A percentile compares a stretch with the other conserved stretches of the same genome.
Evolutionary conservation across 2,329 filamentous ascomycete species (phyloP).

Genomic region (Fusarium sp.): DNA sequence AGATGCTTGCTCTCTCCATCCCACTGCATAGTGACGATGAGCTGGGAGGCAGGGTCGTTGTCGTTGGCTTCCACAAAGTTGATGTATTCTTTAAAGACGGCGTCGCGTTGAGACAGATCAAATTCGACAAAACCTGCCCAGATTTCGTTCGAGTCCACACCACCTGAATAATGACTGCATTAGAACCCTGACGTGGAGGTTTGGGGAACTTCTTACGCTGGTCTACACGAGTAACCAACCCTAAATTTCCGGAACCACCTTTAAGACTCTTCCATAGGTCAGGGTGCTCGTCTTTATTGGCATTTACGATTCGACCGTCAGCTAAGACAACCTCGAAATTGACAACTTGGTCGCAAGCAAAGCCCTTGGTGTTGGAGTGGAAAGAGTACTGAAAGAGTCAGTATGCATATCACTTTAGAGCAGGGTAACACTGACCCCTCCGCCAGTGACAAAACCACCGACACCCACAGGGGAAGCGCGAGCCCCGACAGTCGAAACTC

Average conservation of each 20-base stretch:
- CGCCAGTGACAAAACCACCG: background rate
- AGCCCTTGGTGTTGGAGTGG: background rate
- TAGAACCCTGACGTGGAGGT: no score
- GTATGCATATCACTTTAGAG: accelerated
- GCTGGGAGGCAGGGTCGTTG: background rate
- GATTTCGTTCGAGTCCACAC: background rate
- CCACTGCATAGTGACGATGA: background rate
- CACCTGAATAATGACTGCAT: background rate
- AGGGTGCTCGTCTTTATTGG: background rate
- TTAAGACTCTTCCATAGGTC: background rate
- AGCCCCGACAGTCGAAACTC: background rate
- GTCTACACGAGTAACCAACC: background rate
- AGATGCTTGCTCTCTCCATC: background rate
- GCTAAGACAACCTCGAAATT: background rate
- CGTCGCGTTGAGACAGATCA: background rate
- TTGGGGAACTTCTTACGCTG: no score
- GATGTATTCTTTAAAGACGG: background rate
- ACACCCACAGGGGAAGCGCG: background rate
- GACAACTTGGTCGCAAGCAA: background rate
- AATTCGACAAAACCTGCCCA: background rate
- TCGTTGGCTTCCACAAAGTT: background rate
- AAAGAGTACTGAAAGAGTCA: background rate
- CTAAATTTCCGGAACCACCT: background rate
- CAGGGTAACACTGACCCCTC: background rate
- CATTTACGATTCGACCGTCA: background rate